Conservation (phyloP, 805 yeast genomes). For the Zygotorulaspora florentina region DNA sequence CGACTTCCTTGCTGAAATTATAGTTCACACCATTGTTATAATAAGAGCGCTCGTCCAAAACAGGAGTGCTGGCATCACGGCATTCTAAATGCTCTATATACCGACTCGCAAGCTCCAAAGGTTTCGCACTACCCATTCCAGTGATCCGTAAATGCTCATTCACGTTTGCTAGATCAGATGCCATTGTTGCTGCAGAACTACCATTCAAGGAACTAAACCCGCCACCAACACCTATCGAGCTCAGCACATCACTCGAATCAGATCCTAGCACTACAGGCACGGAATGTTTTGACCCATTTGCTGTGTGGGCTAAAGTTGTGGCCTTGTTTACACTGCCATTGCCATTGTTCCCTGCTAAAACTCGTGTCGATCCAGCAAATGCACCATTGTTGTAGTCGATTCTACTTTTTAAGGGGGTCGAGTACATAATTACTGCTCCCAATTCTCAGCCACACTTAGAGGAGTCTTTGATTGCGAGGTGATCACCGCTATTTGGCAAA, state of each 20-base stretch:
- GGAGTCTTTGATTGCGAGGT: not conserved
- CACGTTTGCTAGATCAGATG: conserved; percentile 11
- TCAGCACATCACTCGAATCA: not conserved
- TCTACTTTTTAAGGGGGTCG: conserved; percentile 34
- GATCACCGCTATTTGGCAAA: too few relatives aligned
- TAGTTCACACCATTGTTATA: conserved; percentile 61
- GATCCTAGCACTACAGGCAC: not conserved
- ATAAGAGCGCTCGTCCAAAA: conserved; percentile 46
- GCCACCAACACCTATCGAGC: conserved; percentile 1
- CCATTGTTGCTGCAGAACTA: conserved; percentile 5
- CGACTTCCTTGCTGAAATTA: conserved; percentile 52
- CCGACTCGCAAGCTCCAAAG: conserved; percentile 54
- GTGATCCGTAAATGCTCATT: conserved; percentile 34
- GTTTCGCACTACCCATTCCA: conserved; percentile 35
- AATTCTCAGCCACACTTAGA: not conserved
- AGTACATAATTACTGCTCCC: conserved; percentile 23
- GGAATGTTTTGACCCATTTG: not conserved
- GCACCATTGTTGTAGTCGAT: conserved; percentile 26
- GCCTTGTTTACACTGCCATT: not conserved
- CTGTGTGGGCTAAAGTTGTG: not conserved
- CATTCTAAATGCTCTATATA: conserved; percentile 55
- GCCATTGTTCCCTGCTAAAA: conserved; percentile 10
- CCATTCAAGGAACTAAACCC: conserved; percentile 1
- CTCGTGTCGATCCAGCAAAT: conserved; percentile 16
- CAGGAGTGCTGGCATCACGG: conserved; percentile 54